Conservation (phyloP, 352 stramenopile genomes). For the Phytophthora melonis region DNA sequence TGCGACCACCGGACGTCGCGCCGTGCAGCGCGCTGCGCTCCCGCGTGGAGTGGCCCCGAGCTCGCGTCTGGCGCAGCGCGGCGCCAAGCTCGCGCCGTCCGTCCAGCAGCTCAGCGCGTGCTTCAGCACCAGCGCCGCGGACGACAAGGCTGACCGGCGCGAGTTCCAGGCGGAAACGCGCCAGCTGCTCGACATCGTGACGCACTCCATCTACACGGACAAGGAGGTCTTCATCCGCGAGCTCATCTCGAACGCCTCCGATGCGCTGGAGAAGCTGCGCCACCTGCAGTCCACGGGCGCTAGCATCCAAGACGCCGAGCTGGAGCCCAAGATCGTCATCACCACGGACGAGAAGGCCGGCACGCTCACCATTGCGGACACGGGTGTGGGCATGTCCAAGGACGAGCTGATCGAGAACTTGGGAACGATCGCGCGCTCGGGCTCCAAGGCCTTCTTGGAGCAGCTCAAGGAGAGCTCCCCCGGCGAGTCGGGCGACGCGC, state of each 20-base stretch:
- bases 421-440: constrained; percentile 98
- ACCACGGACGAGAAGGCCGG: constrained; percentile 95
- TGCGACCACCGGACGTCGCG: constrained; percentile 24
- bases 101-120: constrained; percentile 49
- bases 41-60: constrained; percentile 1
- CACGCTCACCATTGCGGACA: constrained; percentile 98
- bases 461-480: constrained; percentile 87
- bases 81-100: constrained; percentile 40
- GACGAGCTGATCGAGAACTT: constrained; percentile 98
- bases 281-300: constrained; percentile 91
- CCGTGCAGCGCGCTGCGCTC: constrained; percentile 23
- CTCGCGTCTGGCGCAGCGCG: constrained; percentile 27
- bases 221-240: constrained; percentile 99
- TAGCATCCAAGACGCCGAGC: constrained; percentile 77
- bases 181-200: constrained; percentile 98
- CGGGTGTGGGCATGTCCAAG: constrained; percentile 98
- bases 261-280: constrained; percentile 99
- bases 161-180: constrained; percentile 97
- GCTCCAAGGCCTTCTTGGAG: constrained; percentile 97
- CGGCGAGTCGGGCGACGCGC: constrained; percentile 71
- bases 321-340: constrained; percentile 97
- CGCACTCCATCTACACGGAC: constrained; percentile 99
- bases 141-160: constrained; percentile 73
- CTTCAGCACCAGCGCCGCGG: constrained; percentile 48
- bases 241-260: constrained; percentile 98